phyloP scores from a whole-genome alignment of 1,284 basidiomycete species.

The Sutorius eximius region DNA sequence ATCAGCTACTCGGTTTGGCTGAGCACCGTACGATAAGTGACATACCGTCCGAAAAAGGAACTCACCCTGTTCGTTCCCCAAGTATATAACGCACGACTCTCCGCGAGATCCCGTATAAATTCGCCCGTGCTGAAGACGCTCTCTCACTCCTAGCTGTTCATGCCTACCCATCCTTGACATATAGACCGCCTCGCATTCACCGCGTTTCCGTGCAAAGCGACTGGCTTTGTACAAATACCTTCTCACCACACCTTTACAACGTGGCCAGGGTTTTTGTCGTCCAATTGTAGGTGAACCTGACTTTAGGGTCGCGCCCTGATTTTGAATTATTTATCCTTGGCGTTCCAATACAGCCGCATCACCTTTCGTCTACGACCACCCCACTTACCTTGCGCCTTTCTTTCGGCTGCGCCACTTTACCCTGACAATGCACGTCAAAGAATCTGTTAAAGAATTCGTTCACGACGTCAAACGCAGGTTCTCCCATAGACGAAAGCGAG shows the following conservation, averaged over 20 bases:
- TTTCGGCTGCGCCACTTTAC: background rate
- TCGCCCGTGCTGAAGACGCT: background rate
- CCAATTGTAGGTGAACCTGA: conserved; percentile 2
- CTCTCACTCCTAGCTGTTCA: background rate
- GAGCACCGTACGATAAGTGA: background rate
- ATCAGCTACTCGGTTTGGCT: conserved; percentile 8
- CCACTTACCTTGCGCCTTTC: background rate
- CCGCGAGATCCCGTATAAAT: conserved; percentile 1
- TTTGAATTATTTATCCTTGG: background rate
- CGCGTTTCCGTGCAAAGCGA: background rate
- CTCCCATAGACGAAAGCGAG: conserved; percentile 29
- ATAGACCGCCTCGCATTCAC: background rate
- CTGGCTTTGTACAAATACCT: background rate
- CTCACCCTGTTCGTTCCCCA: conserved; percentile 8
- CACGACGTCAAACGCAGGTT: conserved; percentile 36
- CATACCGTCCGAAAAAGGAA: conserved; percentile 2
- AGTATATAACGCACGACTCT: conserved; percentile 13
- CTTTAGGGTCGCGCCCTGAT: background rate
- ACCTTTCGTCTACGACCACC: background rate
- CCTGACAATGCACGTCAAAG: conserved; percentile 33
- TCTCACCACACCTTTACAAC: conserved; percentile 8
- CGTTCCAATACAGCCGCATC: background rate
- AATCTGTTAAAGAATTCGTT: conserved; percentile 31
- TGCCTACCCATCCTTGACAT: background rate
- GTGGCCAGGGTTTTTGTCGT: background rate